A percentile compares a stretch with the other conserved stretches of the same genome.
These are phyloP conservation scores for Gymnopilus dilepis DNA, from an alignment of 768 basidiomycete genomes.

Conservation along the genomic window DNA sequence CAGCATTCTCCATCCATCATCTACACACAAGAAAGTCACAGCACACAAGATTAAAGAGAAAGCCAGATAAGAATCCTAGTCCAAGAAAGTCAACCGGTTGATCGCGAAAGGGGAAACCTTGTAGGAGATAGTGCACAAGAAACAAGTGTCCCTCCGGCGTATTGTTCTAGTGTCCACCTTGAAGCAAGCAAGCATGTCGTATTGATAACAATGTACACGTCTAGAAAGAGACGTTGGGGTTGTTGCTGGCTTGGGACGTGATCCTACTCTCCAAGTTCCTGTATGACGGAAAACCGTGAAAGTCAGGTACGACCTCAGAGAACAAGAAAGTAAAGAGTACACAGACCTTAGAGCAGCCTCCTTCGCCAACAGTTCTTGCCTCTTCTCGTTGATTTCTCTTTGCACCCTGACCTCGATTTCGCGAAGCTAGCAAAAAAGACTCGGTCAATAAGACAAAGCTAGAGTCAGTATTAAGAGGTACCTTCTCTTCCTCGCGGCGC, in stretches of 20 bases:
- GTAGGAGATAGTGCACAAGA: background rate
- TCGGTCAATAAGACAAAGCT: background rate
- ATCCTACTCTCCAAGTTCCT: slow-evolving; percentile 38
- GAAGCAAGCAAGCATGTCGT: too few species aligned
- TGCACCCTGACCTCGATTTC: slow-evolving; percentile 88
- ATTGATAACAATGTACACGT: too few species aligned
- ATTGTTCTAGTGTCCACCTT: background rate
- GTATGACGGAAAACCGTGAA: too few species aligned
- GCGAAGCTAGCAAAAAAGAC: slow-evolving; percentile 54
- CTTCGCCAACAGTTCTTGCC: slow-evolving; percentile 85
- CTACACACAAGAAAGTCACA: background rate
- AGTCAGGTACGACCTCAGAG: too few species aligned
- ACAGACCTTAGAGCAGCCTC: slow-evolving; percentile 78
- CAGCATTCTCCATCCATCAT: background rate
- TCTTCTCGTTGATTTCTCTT: slow-evolving; percentile 86
- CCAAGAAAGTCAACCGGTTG: background rate
- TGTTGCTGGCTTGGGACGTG: slow-evolving; percentile 29
- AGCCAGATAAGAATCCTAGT: background rate
- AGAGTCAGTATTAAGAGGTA: slow-evolving; percentile 24
- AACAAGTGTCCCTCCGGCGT: background rate
- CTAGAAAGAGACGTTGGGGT: slow-evolving; percentile 24
- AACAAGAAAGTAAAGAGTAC: too few species aligned
- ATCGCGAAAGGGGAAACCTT: background rate
- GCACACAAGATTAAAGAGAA: background rate
- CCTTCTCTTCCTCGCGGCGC: slow-evolving; percentile 86